Evolutionary conservation across 148 eudicot genomes (phyloP), one percentile per base, ranked within the genome.

Genomic region (Chenopodium formosanum): DNA sequence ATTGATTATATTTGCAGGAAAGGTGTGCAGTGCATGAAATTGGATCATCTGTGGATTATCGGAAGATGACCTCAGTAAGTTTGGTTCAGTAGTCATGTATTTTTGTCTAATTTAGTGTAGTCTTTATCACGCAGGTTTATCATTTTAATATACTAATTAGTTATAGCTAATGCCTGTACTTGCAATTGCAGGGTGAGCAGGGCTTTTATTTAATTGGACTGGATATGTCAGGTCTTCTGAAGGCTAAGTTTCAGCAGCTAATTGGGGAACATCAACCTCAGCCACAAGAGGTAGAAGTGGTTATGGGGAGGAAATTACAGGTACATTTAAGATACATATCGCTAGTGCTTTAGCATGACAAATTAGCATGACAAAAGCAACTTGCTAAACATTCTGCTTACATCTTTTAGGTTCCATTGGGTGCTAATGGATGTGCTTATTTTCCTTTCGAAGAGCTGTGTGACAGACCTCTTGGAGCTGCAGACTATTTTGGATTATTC

Each of bases 391-490:
- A 25, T 32, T n/a, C 32, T 48, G 9, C 53, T 37, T 23, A 37
- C 4, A 12, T 22, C 12, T 22, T 78, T 72, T 72, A 93, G 98
- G 90, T 93, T 79, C 98, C 94, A 31, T 58, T 90, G 80, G 97
- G 94, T 80, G 94, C 94, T 62, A 92, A 91, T 79, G 97, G 98
- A 82, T 93, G 97, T 78, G 97, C 97, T 13, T 93, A 91, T 87
- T 93, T 95, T 80, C 86, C 90, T 62, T 95, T 95, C 71, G 94
- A 91, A 72, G 96, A 95, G 71, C 90, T 95, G 23, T 95, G 97
- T 75, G 97, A 95, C 86, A 91, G 86, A 80, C 98, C 97, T 77
- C 92, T 95, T 87, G 97, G 98, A 53, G 98, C 97, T 22, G 98
- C 98, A 52, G 96, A 95, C 86, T 95, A 93, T 82, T 91, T 92